These are phyloP conservation scores for Helotiales sp. DNA, from an alignment of 2,329 filamentous ascomycete genomes.

Conservation along the genomic window DNA sequence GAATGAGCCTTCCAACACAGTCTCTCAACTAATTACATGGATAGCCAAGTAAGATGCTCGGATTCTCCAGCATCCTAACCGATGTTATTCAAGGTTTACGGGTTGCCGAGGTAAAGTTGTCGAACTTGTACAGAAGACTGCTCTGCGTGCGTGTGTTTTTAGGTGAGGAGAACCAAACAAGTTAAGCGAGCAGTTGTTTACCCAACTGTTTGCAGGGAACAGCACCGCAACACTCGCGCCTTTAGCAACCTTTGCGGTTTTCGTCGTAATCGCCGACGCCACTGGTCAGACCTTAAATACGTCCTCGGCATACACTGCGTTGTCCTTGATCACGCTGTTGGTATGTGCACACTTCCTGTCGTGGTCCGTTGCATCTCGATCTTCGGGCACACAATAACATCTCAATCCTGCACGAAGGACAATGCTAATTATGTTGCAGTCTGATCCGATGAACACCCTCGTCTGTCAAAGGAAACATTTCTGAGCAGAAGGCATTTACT, in stretches of 20 bases:
- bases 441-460: slow-evolving; percentile 47
- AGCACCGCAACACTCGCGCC: slow-evolving; percentile 43
- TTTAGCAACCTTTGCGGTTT: slow-evolving; percentile 48
- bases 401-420: not conserved
- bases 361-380: not conserved
- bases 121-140: slow-evolving; percentile 46
- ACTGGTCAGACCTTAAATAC: slow-evolving; percentile 39
- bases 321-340: slow-evolving; percentile 50
- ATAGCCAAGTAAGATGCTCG: slow-evolving; percentile 43
- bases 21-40: slow-evolving; percentile 1
- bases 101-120: slow-evolving; percentile 47
- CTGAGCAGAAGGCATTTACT: not conserved
- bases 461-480: slow-evolving; percentile 41
- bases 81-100: slow-evolving; percentile 45
- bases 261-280: slow-evolving; percentile 40
- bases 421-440: not conserved
- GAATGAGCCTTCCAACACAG: not conserved
- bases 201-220: slow-evolving; percentile 27
- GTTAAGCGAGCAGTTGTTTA: not conserved
- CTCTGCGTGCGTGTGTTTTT: slow-evolving; percentile 35
- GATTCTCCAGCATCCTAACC: slow-evolving; percentile 44
- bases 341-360: not conserved
- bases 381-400: not conserved
- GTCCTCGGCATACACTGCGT: slow-evolving; percentile 48
- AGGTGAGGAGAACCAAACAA: slow-evolving; percentile 11